These are phyloP conservation scores for Barnettozyma californica DNA, from an alignment of 805 yeast species.

Conservation along the genomic window DNA sequence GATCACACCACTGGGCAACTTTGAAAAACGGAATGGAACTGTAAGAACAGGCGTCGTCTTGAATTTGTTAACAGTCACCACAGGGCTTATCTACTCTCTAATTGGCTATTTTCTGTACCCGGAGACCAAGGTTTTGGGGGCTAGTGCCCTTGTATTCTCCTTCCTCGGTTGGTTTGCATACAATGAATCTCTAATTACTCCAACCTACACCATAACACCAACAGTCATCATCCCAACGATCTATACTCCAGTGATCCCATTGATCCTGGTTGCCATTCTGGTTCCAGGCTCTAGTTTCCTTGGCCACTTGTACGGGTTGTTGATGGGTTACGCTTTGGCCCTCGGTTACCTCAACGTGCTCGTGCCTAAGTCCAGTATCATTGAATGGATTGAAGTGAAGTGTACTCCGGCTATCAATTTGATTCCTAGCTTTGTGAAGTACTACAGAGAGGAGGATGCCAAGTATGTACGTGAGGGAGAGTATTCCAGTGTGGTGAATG, in stretches of 20 bases:
- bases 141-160: conserved; percentile 70
- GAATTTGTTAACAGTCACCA: conserved; percentile 61
- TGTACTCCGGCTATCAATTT: conserved; percentile 43
- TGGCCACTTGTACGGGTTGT: conserved; percentile 67
- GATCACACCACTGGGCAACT: conserved; percentile 53
- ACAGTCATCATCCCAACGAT: conserved; percentile 52
- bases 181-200: conserved; percentile 35
- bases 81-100: conserved; percentile 39
- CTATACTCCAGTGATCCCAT: conserved; percentile 47
- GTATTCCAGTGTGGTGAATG: conserved; percentile 27
- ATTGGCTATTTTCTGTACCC: conserved; percentile 42
- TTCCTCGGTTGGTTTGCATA: conserved; percentile 58
- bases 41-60: conserved; percentile 79
- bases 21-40: conserved; percentile 75
- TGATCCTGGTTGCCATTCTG: conserved; percentile 45
- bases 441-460: conserved; percentile 57
- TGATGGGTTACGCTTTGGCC: conserved; percentile 61
- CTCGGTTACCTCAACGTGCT: conserved; percentile 51
- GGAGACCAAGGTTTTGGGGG: conserved; percentile 51
- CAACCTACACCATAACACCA: conserved; percentile 35
- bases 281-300: conserved; percentile 65
- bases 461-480: conserved; percentile 34
- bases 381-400: conserved; percentile 59
- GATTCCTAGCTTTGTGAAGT: conserved; percentile 51
- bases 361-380: conserved; percentile 59